Evolutionary conservation across 208 protist genomes (phyloP), one percentile per base, ranked within the genome.

Genomic region (Acanthamoeba sp.): DNA sequence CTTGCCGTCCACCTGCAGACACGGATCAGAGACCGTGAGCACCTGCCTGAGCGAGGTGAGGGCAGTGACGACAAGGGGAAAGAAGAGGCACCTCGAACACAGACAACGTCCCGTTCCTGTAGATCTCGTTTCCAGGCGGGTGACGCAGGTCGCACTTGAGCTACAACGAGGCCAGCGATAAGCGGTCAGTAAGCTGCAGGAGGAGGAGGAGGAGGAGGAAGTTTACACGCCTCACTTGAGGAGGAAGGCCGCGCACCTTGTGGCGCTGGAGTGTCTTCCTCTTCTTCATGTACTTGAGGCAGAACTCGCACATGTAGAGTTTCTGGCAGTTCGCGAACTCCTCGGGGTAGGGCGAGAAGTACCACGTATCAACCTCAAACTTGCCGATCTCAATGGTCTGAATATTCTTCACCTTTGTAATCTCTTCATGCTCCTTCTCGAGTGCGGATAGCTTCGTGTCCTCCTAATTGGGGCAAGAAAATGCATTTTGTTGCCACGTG

Each of bases 301-400:
- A 99, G 95, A 98, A 99, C 78, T 99, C 99, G 95, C 99, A 99
- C n/a, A 99, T 96, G 94, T 99, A 99, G 10, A 99, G 96, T 76
- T 95, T 94, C 27, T 95, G 93, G 29, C 85, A 94, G 34, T 94
- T 96, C 38, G 95, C 93, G 94, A 78, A 96, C 48, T 97, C 96
- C 96, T 98, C 97, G 2, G 98, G 99, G 94, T 99, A 99, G 0
- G 99, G 99, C 34, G 98, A 98, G 93, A 99, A 99, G 97, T 99
- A 99, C 99, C 99, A 99, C 50, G 98, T 97, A 73, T 99, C 98
- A 62, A 99, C 97, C 94, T 98, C 97, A 93, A 99, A 98, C 18
- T 97, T 96, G 1, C 99, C 99, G 84, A 99, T 98, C 95, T 98
- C 98, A 84, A 99, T 98, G 7, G 96, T 97, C 64, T 98, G 97